Base-by-base conservation (phyloP, 1,284 basidiomycete genomes). In the Abortiporus biennis region DNA sequence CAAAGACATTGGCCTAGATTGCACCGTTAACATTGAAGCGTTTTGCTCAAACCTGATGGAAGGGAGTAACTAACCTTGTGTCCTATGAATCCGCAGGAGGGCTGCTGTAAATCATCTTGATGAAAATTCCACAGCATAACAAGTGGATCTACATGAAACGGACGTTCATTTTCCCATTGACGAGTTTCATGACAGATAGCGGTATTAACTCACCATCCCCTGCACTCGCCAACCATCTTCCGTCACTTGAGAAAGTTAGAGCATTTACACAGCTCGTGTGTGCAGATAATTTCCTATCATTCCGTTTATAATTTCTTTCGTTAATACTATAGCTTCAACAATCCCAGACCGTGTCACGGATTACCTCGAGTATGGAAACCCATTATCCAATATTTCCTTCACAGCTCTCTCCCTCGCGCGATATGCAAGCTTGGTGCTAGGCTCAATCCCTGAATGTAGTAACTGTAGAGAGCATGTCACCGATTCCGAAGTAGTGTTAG, bases 241-340 rank as follows among this genome's bases (percentile, higher is more conserved):
- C 83, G 30, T 74, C 72, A 5, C 69, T 66, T 2, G 84, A 85
- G 54, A 86, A 80, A 0, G 71, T 61, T 2, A 89, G 68, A 2
- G 74, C 71, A 50, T 89, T 89, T 17, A 89, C 76, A 56, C 85
- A 89, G 1, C 81, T 82, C 16, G 62, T 69, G 58, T 89, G 86
- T 0, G 64, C 74, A 2, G 57, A 51, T 4, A 87, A 63, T 50
- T 69, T 76, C 55, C 85, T 85, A 54, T 13, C 29, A 11, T 13
- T 11, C 16, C 49, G 5, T 29, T n/a, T n/a, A n/a, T 23, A 32
- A 37, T 29, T 11, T 36, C 20, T 25, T 30, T 23, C 17, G 38
- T n/a, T 38, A 19, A 32, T 16, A 15, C 25, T 9, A 36, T 22
- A 19, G 9, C 27, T 29, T 31, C 33, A 31, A 27, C 17, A 32